A percentile compares a stretch with the other conserved stretches of the same genome.
Evolutionary conservation across 148 eudicot genomes (phyloP).

Genomic region (Pharnaceum exiguum): DNA sequence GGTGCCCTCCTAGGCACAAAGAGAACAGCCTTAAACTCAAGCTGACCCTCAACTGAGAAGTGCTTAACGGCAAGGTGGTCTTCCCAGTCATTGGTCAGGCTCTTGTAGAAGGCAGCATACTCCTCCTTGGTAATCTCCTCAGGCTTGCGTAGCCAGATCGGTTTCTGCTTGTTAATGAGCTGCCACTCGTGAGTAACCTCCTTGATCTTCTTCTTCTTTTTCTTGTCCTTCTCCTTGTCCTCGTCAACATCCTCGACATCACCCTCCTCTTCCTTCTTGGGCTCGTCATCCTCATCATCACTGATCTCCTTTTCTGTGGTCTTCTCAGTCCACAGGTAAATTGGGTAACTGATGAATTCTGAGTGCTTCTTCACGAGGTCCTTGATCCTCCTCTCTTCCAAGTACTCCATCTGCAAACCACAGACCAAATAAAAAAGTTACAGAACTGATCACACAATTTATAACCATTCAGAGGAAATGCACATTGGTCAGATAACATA

Average conservation of each 20-base stretch:
- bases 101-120: conserved; percentile 89
- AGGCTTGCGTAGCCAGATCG: conserved; percentile 86
- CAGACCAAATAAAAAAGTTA: not conserved
- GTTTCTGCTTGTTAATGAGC: conserved; percentile 84
- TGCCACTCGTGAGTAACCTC: conserved; percentile 87
- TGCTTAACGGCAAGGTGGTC: conserved; percentile 91
- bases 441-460: not conserved
- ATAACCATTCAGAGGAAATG: not conserved
- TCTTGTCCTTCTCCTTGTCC: conserved; percentile 60
- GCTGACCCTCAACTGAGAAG: conserved; percentile 88
- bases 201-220: conserved; percentile 83
- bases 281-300: conserved; percentile 83
- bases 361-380: conserved; percentile 95
- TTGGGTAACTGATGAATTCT: conserved; percentile 90
- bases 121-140: conserved; percentile 91
- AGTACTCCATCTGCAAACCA: conserved; percentile 54
- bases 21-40: conserved; percentile 79
- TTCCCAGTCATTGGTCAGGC: conserved; percentile 91
- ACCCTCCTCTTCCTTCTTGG: conserved; percentile 75
- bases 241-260: conserved; percentile 75
- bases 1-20: conserved; percentile 87
- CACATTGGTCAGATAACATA: not conserved
- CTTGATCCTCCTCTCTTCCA: conserved; percentile 88
- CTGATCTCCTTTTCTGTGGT: conserved; percentile 83
- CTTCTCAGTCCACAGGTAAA: conserved; percentile 91